A percentile compares a stretch with the other conserved stretches of the same genome.
Conservation (phyloP, 2,329 filamentous ascomycete species). For the Calonectria pseudoreteaudii region DNA sequence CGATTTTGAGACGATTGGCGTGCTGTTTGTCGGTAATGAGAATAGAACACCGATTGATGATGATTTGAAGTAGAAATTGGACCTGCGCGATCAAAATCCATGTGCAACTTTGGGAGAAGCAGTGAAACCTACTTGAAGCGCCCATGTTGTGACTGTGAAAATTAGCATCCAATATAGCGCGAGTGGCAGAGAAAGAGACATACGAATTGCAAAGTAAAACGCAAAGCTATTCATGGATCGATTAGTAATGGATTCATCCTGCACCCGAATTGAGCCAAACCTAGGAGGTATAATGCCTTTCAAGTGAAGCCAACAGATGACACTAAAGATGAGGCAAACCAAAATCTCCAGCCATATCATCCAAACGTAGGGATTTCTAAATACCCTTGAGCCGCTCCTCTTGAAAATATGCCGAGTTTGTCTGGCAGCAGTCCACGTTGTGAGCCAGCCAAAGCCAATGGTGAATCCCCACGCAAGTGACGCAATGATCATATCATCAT, state of each 20-base stretch:
- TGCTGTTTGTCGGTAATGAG: conserved; percentile 34
- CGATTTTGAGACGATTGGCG: conserved; percentile 35
- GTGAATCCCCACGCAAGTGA: conserved; percentile 53
- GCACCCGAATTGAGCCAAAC: conserved; percentile 17
- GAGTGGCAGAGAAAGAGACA: neutral
- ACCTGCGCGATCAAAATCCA: conserved; percentile 20
- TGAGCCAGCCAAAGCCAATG: conserved; percentile 55
- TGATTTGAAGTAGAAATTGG: conserved; percentile 42
- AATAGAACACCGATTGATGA: conserved; percentile 41
- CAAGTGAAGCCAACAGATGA: conserved; percentile 48
- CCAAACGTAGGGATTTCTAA: conserved; percentile 56
- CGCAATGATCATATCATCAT: conserved; percentile 42
- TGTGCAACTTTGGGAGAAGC: neutral
- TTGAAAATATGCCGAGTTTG: conserved; percentile 36
- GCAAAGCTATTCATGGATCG: conserved; percentile 33
- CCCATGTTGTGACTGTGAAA: conserved; percentile 42
- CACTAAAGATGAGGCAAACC: conserved; percentile 55
- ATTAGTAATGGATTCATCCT: conserved; percentile 13
- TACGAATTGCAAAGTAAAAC: conserved; percentile 44
- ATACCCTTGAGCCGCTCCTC: conserved; percentile 45
- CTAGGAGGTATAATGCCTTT: conserved; percentile 39
- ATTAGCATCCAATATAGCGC: neutral
- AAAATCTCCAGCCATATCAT: conserved; percentile 61
- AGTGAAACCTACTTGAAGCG: conserved; percentile 35
- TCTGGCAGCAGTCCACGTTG: conserved; percentile 48